phyloP scores from a whole-genome alignment of 2,329 filamentous ascomycete genomes.

The Emmonsiellopsis sp. region DNA sequence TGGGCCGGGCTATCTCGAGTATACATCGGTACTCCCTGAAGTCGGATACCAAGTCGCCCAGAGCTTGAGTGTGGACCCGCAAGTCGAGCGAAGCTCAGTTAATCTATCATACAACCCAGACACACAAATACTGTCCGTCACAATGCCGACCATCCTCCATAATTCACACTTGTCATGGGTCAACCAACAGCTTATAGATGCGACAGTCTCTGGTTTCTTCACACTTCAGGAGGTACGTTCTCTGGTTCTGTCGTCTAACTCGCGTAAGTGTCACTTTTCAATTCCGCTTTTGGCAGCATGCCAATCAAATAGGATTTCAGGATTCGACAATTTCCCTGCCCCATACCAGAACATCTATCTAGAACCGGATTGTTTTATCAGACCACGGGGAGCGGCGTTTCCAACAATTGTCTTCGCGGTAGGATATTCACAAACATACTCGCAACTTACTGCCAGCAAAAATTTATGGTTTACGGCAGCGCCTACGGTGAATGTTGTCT shows the following conservation, averaged over 20 bases:
- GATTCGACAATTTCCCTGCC: background rate
- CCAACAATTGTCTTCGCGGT: background rate
- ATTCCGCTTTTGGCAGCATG: background rate
- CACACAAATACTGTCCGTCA: background rate
- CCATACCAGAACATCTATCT: background rate
- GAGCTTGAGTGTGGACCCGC: background rate
- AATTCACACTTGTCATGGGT: background rate
- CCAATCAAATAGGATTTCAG: background rate
- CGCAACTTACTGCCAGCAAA: slow-evolving; percentile 3
- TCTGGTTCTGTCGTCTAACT: background rate
- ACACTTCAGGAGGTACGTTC: background rate
- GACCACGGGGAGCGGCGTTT: background rate
- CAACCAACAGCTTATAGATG: background rate
- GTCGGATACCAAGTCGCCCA: background rate
- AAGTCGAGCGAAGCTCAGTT: background rate
- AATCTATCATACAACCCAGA: background rate
- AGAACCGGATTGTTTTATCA: background rate
- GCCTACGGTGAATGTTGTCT: slow-evolving; percentile 4
- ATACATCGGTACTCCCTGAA: background rate
- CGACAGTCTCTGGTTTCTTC: background rate
- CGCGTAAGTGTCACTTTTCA: background rate
- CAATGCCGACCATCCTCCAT: background rate
- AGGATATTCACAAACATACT: background rate
- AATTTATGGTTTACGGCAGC: slow-evolving; percentile 5
- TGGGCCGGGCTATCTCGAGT: background rate